Base-by-base conservation (phyloP, 2,329 filamentous ascomycete species). In the Ophiostoma sp. region DNA sequence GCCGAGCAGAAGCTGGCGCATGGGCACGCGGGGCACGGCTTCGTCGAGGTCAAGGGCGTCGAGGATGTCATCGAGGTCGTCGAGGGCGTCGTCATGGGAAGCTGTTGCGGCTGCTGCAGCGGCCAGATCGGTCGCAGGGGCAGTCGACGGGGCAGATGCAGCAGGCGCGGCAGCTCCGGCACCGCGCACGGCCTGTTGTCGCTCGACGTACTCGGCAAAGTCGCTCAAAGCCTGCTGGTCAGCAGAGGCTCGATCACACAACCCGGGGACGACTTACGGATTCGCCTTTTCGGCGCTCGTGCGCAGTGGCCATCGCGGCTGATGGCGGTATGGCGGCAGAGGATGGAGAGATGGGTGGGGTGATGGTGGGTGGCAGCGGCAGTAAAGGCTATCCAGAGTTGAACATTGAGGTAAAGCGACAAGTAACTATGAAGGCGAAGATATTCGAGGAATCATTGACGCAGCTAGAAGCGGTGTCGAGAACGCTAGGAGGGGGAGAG, bases 181-280 rank as follows among this genome's bases (percentile, higher is more conserved):
- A 73, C 87, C 88, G 68, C 90, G 88, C 65, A 89, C 79, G 14
- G 88, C 88, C 78, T 98, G 95, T 77, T 98, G 93, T 77, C 93
- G 90, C 78, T 98, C 93, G 72, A 97, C 95, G 75, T 97, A 98
- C 75, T 99, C 95, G 78, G 93, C 93, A 77, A 99, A 99, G 74
- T 98, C 95, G 81, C 91, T 95, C 68, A 99, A 84, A 12, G 94
- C 93, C 84, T 85, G 49, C 2, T 4, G 2, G 64, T 44, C 27
- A 65, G 60, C 5, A 65, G 14, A 1, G 5, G 42, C 38, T 8
- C 14, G 27, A 38, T 11, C n/a, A 64, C 16, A 7, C 14, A 18
- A 12, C 5, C 9, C 11, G 49, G 3, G 9, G 7, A 41, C 4
- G 4, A 67, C 85, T 70, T 85, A 94, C 92, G 70, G 91, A 87